Base-by-base conservation (phyloP, 164 flowering plant species). In the Liquidambar formosana region DNA sequence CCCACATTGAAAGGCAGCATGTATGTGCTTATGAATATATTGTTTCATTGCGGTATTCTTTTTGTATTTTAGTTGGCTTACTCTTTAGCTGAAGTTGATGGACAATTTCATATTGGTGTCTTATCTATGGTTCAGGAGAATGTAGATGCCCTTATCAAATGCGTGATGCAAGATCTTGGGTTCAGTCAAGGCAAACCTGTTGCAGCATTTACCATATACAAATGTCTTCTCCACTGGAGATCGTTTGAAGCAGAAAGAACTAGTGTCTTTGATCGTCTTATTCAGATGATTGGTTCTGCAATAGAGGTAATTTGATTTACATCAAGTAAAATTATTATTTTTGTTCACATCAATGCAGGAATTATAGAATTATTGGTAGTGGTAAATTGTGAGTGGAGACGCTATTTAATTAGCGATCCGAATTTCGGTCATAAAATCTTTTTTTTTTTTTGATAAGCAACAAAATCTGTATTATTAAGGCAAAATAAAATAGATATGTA, bases 191-290 rank as follows among this genome's bases (percentile, higher is more conserved):
- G 81, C 59, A 86, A 79, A 70, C 88, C 92, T 9, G 81, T 86
- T 69, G 89, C 89, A 64, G 88, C 92, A 56, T 72, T 77, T 74
- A 79, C 80, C 43, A 86, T 84, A 52, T 88, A 80, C 79, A 88
- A 79, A 77, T 86, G 88, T 69, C 89, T 88, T 58, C 70, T 88
- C 13, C 80, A 84, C 64, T 86, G 92, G 90, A 84, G 65, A 67
- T 83, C 79, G 19, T 88, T 88, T 82, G 92, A 88, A 75, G 83
- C 78, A 8, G 90, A 88, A 73, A 80, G 68, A 71, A 88, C 90
- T 23, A 84, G 78, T 68, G 84, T 84, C 21, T 88, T 86, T 79
- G 92, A 88, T 71, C 86, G 88, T 33, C 82, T 88, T 58, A 80
- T 86, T 60, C 86, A 83, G 61, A 65, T 80, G 68, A 77, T 88